phyloP scores from a whole-genome alignment of 306 rosid species.

The Chamaecrista fasciculata region DNA sequence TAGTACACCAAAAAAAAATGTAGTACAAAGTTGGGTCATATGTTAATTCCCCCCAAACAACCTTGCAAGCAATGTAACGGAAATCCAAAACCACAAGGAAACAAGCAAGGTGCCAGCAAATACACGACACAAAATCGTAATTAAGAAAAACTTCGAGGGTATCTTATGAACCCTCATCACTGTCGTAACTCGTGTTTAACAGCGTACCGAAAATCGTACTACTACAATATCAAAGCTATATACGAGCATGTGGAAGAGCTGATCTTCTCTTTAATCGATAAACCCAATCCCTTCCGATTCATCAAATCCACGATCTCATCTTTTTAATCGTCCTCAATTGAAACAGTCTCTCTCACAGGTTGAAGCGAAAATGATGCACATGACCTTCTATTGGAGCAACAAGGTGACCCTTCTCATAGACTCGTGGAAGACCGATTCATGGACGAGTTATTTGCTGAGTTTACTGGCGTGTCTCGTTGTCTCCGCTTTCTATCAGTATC shows the following conservation, averaged over 20 bases:
- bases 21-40: background rate
- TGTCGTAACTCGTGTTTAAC: no score
- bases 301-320: background rate
- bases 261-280: background rate
- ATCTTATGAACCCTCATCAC: background rate
- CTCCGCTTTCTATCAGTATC: constrained; percentile 72
- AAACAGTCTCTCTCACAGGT: background rate
- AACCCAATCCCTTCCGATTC: background rate
- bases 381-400: constrained; percentile 95
- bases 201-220: background rate
- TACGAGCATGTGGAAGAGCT: background rate
- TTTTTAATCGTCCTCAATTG: background rate
- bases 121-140: constrained; percentile 6
- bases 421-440: constrained; percentile 73
- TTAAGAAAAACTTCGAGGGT: background rate
- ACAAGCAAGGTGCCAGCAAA: background rate
- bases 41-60: background rate
- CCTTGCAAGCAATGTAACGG: background rate
- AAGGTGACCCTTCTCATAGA: constrained; percentile 64
- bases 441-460: constrained; percentile 56
- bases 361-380: constrained; percentile 85
- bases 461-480: constrained; percentile 61
- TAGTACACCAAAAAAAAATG: no score
- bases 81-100: background rate
- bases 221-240: background rate